Conservation (phyloP, 148 eudicot genomes). For the Amaranthus cruentus region DNA sequence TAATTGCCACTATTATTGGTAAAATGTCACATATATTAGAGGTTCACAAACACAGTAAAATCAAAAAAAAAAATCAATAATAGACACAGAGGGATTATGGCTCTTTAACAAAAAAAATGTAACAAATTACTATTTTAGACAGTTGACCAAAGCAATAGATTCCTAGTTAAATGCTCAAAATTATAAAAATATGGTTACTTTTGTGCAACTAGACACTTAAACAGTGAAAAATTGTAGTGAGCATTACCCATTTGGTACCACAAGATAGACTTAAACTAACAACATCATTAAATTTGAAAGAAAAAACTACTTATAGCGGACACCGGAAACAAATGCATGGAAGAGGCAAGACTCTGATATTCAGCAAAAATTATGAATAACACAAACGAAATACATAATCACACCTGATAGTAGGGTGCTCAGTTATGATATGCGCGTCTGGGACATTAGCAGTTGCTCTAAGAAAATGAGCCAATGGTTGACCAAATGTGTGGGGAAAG, state of each 20-base stretch:
- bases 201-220: background rate
- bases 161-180: background rate
- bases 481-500: slow-evolving; percentile 87
- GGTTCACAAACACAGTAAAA: background rate
- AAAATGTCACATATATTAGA: background rate
- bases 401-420: slow-evolving; percentile 83
- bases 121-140: background rate
- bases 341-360: background rate
- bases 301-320: background rate
- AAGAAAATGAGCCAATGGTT: slow-evolving; percentile 87
- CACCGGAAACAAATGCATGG: background rate
- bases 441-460: slow-evolving; percentile 83
- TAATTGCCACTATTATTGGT: background rate
- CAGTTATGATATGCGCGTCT: slow-evolving; percentile 83
- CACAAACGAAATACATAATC: background rate
- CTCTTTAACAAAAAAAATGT: background rate
- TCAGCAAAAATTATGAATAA: background rate
- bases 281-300: background rate
- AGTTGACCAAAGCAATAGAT: background rate
- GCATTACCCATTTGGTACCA: background rate
- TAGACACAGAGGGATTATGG: background rate
- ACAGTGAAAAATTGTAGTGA: no score
- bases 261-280: background rate
- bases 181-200: background rate
- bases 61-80: background rate